phyloP scores from a whole-genome alignment of 1,139 yeast genomes.

The Lodderomyces beijingensis region DNA sequence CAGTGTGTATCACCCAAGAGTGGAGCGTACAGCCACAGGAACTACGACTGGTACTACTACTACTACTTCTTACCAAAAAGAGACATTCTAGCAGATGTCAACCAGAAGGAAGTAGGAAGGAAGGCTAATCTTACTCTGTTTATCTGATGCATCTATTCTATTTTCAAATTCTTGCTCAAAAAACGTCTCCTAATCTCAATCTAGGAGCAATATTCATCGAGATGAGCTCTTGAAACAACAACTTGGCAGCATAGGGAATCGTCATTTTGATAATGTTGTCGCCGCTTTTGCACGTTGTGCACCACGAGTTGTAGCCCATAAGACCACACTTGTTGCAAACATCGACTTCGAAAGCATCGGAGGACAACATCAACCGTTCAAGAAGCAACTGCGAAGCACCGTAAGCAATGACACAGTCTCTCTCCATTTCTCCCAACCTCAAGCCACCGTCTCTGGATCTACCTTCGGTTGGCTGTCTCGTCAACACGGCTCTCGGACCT shows the following conservation, averaged over 20 bases:
- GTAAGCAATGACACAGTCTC: constrained; percentile 99
- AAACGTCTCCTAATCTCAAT: constrained; percentile 82
- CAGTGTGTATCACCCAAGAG: no score
- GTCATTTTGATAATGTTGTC: constrained; percentile 90
- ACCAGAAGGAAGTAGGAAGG: no score
- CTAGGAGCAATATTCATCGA: constrained; percentile 99
- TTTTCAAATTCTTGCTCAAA: constrained; percentile 33
- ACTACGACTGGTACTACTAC: no score
- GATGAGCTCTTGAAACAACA: constrained; percentile 89
- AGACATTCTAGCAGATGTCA: no score
- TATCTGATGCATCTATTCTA: no score
- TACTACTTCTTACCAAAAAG: no score
- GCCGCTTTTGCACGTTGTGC: constrained; percentile 88
- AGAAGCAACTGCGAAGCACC: constrained; percentile 95
- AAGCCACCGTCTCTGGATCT: constrained; percentile 98
- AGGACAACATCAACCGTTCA: constrained; percentile 93
- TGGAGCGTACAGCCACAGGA: no score
- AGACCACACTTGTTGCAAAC: constrained; percentile 94
- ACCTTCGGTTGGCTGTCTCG: constrained; percentile 99
- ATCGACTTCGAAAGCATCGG: constrained; percentile 97
- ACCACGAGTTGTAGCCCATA: constrained; percentile 98
- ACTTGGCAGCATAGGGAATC: constrained; percentile 95
- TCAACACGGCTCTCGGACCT: constrained; percentile 96
- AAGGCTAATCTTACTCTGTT: no score
- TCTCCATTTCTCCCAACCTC: constrained; percentile 98